Evolutionary conservation across 768 basidiomycete species (phyloP), one percentile per base, ranked within the genome.

Genomic region (Atractiella rhizophila): DNA sequence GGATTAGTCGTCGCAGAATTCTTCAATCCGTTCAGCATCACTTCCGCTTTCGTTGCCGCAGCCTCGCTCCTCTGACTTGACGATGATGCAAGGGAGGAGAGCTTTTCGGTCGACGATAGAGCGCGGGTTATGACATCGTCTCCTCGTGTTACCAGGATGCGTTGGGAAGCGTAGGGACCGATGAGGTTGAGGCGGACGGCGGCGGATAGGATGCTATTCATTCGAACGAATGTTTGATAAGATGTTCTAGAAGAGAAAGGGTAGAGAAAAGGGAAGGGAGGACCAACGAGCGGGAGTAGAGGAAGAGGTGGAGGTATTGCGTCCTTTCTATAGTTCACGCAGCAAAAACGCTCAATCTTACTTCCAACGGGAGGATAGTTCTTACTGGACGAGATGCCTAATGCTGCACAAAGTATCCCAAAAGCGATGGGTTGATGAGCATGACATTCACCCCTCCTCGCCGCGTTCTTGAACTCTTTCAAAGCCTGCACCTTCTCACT

Each of bases 1-100:
- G 88, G 91, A 88, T 88, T 96, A 13, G 81, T 94, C 51, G 73
- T 83, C 28, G 76, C 74, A 4, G 86, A 83, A 0, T 72, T 62
- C 51, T 10, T 62, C 53, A n/a, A 59, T 45, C 35, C 50, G 53
- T 25, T 48, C 38, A 5, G 46, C 48, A 43, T 47, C 50, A 10
- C 16, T 42, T 56, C 55, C 55, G 33, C 43, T 29, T 37, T 12
- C 36, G 37, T 53, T 20, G 51, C 34, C 15, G 41, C 45, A 24
- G 50, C 20, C 3, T 36, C 45, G 36, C 55, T 16, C 20, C 20
- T 8, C 7, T 9, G 36, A 24, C 7, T 20, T 37, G 13, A 16
- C 63, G 40, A 29, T 58, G 26, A 21, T 60, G 50, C 66, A 70
- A 39, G 59, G 62, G 1, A 51, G 45, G 5, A 66, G 53, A 45